A percentile compares a stretch with the other conserved stretches of the same genome.
Conservation (phyloP, 179 eudicot genomes). For the Spinacia oleracea region DNA sequence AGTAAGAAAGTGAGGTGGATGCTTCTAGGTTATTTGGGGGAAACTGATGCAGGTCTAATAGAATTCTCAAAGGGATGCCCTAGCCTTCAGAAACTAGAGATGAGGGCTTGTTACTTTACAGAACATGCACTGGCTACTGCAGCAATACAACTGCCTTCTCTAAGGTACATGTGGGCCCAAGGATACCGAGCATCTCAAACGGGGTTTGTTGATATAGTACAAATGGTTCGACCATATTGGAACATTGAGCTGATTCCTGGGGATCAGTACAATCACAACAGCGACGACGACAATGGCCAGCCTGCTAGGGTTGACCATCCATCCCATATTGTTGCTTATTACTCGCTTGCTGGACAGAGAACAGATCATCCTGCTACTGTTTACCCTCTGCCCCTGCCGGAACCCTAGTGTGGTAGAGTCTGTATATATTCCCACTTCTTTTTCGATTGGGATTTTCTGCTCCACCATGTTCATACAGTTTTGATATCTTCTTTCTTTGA, state of each 20-base stretch:
- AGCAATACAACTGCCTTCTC: conserved; percentile 42
- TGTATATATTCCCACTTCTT: conserved; percentile 15
- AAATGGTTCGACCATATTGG: conserved; percentile 72
- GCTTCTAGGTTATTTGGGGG: conserved; percentile 80
- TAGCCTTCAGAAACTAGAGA: conserved; percentile 71
- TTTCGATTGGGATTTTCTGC: not conserved
- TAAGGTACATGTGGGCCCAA: conserved; percentile 95
- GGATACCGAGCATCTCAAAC: conserved; percentile 54
- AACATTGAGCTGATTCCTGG: conserved; percentile 81
- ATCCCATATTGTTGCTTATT: conserved; percentile 81
- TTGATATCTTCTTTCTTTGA: conserved; percentile 10
- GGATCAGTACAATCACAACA: conserved; percentile 35
- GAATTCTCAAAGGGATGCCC: conserved; percentile 83
- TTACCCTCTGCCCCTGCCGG: conserved; percentile 35
- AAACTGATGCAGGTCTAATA: conserved; percentile 72
- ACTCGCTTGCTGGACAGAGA: conserved; percentile 80
- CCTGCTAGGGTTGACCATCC: conserved; percentile 47
- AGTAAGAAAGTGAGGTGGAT: conserved; percentile 80
- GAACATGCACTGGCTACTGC: conserved; percentile 73
- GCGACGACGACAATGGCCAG: conserved; percentile 39
- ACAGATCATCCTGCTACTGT: conserved; percentile 66
- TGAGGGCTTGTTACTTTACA: conserved; percentile 78
- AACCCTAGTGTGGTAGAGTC: conserved; percentile 24
- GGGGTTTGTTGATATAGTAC: conserved; percentile 46
- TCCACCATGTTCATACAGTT: conserved; percentile 25